Evolutionary conservation across 768 basidiomycete genomes (phyloP).

Genomic region (Chalciporus sphaerocephalus): DNA sequence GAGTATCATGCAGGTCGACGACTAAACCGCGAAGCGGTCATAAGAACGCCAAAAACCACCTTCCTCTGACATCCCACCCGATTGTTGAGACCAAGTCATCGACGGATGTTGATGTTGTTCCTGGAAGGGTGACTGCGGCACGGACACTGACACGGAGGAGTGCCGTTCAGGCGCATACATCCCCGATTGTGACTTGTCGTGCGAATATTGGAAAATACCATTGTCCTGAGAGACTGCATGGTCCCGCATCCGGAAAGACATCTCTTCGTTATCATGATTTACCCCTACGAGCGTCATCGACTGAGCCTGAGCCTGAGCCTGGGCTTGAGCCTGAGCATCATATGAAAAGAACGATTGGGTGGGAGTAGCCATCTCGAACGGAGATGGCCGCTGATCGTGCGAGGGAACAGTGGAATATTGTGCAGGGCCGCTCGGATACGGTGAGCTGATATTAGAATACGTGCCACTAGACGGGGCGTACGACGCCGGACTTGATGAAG

Average conservation of each 20-base stretch:
- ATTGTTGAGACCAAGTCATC: conserved; percentile 20
- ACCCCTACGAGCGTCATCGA: conserved; percentile 20
- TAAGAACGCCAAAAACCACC: conserved; percentile 25
- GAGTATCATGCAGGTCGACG: neutral
- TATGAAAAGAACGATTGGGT: conserved; percentile 21
- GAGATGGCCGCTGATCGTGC: conserved; percentile 18
- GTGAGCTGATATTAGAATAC: conserved; percentile 24
- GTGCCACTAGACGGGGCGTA: conserved; percentile 22
- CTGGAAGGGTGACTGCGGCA: conserved; percentile 20
- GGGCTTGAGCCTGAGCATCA: conserved; percentile 12
- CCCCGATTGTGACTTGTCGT: conserved; percentile 22
- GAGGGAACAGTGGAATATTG: conserved; percentile 17
- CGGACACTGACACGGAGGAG: conserved; percentile 13
- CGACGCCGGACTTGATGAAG: conserved; percentile 23
- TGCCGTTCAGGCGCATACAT: conserved; percentile 26
- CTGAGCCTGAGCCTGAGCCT: conserved; percentile 11
- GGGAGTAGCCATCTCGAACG: conserved; percentile 20
- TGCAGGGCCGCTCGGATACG: conserved; percentile 21
- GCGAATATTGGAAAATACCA: conserved; percentile 15
- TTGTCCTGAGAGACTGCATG: conserved; percentile 14
- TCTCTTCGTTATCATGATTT: conserved; percentile 13
- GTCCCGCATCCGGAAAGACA: conserved; percentile 17
- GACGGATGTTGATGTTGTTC: conserved; percentile 17
- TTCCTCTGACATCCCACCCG: conserved; percentile 13
- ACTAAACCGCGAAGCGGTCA: conserved; percentile 22